Conservation (phyloP, 805 yeast genomes). For the Wickerhamiella sorbophila region DNA sequence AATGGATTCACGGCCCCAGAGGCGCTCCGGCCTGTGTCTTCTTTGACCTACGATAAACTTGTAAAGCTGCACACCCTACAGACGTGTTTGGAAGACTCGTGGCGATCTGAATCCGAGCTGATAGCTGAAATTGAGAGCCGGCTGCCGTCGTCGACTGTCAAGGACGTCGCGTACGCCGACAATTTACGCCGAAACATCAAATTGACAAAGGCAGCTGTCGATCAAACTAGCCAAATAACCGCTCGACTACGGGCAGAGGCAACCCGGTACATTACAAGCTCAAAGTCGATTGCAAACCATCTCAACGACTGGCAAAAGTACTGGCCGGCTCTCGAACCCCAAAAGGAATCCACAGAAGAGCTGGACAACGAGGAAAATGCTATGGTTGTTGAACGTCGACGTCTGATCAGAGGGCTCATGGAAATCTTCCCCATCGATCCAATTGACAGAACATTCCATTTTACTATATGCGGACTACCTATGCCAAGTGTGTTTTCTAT, state of each 20-base stretch:
- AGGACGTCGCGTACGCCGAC: neutral
- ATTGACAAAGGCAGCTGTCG: neutral
- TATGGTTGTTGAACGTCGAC: conserved; percentile 12
- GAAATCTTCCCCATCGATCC: conserved; percentile 24
- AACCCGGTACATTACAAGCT: neutral
- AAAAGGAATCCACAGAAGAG: neutral
- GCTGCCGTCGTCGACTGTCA: conserved; percentile 7
- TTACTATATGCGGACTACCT: conserved; percentile 25
- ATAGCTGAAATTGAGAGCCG: conserved; percentile 10
- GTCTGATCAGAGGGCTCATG: conserved; percentile 21
- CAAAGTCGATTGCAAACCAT: neutral
- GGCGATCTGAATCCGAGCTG: conserved; percentile 12
- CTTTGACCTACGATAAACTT: conserved; percentile 19
- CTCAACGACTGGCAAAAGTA: neutral
- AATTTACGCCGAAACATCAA: conserved; percentile 2
- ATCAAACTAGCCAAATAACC: neutral
- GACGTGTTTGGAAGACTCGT: conserved; percentile 21
- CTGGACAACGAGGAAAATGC: neutral
- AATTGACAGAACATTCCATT: conserved; percentile 16
- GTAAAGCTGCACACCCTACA: conserved; percentile 22
- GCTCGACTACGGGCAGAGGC: neutral
- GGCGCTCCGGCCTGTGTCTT: neutral
- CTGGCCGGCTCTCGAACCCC: neutral
- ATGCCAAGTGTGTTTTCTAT: conserved; percentile 22
- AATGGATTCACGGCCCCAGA: neutral